Evolutionary conservation across 208 protist species (phyloP), one percentile per base, ranked within the genome.

Genomic region (Hexamita inflata): DNA sequence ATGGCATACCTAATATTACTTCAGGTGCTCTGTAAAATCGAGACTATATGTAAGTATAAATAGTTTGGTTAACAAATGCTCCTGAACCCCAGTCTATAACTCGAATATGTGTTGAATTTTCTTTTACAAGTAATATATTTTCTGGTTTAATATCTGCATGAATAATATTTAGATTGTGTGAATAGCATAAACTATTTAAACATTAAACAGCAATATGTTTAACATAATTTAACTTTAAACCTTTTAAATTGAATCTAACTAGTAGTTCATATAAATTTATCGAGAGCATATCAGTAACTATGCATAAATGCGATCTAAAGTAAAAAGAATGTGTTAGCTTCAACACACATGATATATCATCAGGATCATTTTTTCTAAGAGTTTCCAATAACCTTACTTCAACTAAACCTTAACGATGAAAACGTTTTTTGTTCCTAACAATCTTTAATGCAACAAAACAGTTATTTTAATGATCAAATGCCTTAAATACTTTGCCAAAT

Each of bases 51-150:
- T 93, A 88, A 76, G 83, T 83, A 84, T 93, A 88, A 32, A 92
- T 38, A 77, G 90, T 85, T 65, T 92, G 76, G 24, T 85, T 82
- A 0, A 76, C 76, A 53, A 89, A 91, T 79, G 92, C 97, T n/a
- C 90, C 86, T 38, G 86, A 92, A 41, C 95, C 95, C 85, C 98
- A 98, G 82, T 98, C 95, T 73, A 98, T 96, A 26, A 97, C 64
- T 73, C 93, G 94, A 78, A 98, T 94, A 24, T 84, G 88, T 62
- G 84, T 91, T 9, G 91, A 81, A 58, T 88, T 90, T n/a, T 82
- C 86, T 75, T 91, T 73, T 34, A 62, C 61, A 62, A 92, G 66
- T 45, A 92, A 77, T 13, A 92, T 84, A 73, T 91, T 90, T 74
- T 91, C 88, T 32, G 86, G 87, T 74, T 90, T 87, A 15, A 86